These are phyloP conservation scores for Naumovozyma castellii DNA, from an alignment of 805 yeast species.

Conservation along the genomic window DNA sequence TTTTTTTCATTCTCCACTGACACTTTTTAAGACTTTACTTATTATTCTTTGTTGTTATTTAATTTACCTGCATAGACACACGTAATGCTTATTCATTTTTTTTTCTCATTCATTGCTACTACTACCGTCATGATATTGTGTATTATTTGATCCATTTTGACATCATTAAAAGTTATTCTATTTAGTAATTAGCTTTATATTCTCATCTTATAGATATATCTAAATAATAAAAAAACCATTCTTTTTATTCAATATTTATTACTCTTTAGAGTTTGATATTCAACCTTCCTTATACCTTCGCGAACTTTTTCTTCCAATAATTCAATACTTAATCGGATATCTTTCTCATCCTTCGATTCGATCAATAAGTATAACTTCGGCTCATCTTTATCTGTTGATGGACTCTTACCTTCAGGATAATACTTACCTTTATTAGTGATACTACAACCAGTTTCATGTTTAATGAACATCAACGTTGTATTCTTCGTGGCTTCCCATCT, in stretches of 20 bases:
- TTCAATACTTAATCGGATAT: conserved; percentile 51
- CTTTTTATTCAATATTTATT: conserved; percentile 36
- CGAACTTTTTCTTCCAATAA: conserved; percentile 46
- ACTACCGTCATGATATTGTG: too few species aligned
- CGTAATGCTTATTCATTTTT: neutral
- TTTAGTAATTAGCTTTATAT: neutral
- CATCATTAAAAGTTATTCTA: neutral
- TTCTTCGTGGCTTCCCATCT: conserved; percentile 71
- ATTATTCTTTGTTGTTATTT: neutral
- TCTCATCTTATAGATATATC: neutral
- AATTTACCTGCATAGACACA: neutral
- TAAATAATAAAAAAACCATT: too few species aligned
- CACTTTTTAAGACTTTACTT: neutral
- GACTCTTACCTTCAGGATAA: conserved; percentile 51
- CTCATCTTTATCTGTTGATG: conserved; percentile 46
- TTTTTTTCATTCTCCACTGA: neutral
- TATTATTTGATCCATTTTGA: neutral
- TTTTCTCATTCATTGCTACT: too few species aligned
- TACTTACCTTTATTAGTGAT: conserved; percentile 76
- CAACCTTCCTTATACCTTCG: conserved; percentile 45
- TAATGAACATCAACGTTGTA: conserved; percentile 51
- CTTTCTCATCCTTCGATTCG: conserved; percentile 58
- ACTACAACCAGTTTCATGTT: conserved; percentile 64
- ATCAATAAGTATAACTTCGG: conserved; percentile 70
- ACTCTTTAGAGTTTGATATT: conserved; percentile 35